Evolutionary conservation across 2,329 filamentous ascomycete species (phyloP), one percentile per base, ranked within the genome.

Genomic region (Fragosphaeria purpurea): DNA sequence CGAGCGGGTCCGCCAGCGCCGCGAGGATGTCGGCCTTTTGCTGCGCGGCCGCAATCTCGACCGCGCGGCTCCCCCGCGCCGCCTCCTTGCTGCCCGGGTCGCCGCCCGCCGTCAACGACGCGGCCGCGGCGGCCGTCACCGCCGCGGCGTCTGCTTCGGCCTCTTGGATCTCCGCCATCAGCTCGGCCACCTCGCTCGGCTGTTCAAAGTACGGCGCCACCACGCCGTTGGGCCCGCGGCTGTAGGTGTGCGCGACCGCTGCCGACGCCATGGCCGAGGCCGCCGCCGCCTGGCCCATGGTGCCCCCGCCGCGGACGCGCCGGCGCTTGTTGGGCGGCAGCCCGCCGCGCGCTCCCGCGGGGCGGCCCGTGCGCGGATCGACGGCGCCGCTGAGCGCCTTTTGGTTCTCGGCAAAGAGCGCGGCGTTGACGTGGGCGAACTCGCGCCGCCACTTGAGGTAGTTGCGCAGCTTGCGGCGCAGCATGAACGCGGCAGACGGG

Each of bases 361-460:
- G 67, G 63, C 61, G 66, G 43, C 58, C 57, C 1, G 53, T 67
- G 4, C 76, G 71, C 11, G 75, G 70, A 55, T 85, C 83, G 10
- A 79, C 74, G 12, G 80, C 80, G 30, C 82, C 79, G 58, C 82
- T 83, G 53, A 90, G 75, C 7, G 83, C 80, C 60, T 83, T 88
- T 63, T 91, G 83, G 55, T 89, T 91, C 62, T 90, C 88, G 0
- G 80, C 71, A 59, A 91, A 93, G 0, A 94, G 72, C 6, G 82
- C 80, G 12, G 82, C 80, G 63, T 86, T 95, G 59, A 96, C 85
- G 59, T 86, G 86, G 5, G 86, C 83, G 62, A 97, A 94, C 57
- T 94, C 85, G 50, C 79, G 78, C 67, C 95, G 96, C 91, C 93
- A 97, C 42, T 79, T 78, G 32, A 97, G 74, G 61, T 98, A 98